phyloP scores from a whole-genome alignment of 805 yeast genomes.

The Yarrowia sp. region DNA sequence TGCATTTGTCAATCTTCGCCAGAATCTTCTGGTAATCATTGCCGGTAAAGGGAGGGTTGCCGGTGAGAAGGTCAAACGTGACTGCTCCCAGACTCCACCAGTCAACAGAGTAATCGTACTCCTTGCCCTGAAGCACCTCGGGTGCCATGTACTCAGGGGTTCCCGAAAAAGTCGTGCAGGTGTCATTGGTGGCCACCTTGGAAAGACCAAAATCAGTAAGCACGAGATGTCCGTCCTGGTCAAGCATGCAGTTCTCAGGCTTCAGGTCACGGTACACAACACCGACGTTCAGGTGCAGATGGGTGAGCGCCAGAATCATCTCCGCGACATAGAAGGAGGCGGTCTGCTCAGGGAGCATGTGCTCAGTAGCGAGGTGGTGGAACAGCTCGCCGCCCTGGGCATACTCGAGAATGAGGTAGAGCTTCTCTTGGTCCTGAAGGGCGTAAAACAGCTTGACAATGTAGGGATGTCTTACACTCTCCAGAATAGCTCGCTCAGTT shows the following conservation, averaged over 20 bases:
- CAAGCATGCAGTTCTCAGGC: slow-evolving; percentile 87
- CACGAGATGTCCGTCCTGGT: slow-evolving; percentile 78
- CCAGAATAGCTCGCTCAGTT: slow-evolving; percentile 77
- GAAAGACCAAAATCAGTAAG: slow-evolving; percentile 85
- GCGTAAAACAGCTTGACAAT: slow-evolving; percentile 84
- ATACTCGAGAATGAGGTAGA: slow-evolving; percentile 78
- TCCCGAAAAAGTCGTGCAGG: slow-evolving; percentile 68
- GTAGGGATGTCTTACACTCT: slow-evolving; percentile 76
- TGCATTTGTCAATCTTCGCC: slow-evolving; percentile 72
- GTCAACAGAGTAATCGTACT: slow-evolving; percentile 80
- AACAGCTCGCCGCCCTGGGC: slow-evolving; percentile 90
- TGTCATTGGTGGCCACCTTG: slow-evolving; percentile 54
- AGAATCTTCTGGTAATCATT: slow-evolving; percentile 75
- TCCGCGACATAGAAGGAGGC: slow-evolving; percentile 84
- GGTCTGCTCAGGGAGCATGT: slow-evolving; percentile 62
- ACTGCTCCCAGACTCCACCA: slow-evolving; percentile 94
- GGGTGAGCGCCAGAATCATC: slow-evolving; percentile 75
- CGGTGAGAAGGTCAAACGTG: slow-evolving; percentile 78
- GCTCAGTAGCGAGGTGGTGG: slow-evolving; percentile 61
- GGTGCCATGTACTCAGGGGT: slow-evolving; percentile 92
- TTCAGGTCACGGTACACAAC: slow-evolving; percentile 87
- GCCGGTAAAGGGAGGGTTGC: slow-evolving; percentile 89
- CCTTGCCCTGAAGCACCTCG: slow-evolving; percentile 78
- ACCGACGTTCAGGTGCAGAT: slow-evolving; percentile 73
- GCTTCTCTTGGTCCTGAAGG: slow-evolving; percentile 77